Percentiles rank a stretch among this genome's conserved stretches.
These are phyloP conservation scores for Fallopia convolvulus DNA, from an alignment of 148 eudicot species.

Conservation along the genomic window DNA sequence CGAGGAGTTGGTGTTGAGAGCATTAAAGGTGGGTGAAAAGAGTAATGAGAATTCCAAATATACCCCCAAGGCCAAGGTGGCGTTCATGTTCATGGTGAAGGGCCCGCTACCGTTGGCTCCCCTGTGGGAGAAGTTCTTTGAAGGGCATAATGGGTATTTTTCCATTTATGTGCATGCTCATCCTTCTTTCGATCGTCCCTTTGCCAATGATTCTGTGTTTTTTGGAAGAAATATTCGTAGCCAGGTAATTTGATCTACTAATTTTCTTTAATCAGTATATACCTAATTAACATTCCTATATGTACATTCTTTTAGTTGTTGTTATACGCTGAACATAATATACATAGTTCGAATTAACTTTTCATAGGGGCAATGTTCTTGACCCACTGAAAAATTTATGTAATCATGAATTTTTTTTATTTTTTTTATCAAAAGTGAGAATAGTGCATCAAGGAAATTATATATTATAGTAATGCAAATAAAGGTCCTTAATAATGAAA, in stretches of 20 bases:
- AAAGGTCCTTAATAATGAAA: no score
- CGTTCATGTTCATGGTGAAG: constrained; percentile 70
- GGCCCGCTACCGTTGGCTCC: constrained; percentile 56
- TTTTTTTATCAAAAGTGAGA: no score
- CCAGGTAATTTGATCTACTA: constrained; percentile 33
- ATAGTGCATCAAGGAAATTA: no score
- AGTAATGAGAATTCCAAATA: background rate
- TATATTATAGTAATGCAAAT: no score
- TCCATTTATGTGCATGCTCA: constrained; percentile 59
- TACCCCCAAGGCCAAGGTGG: constrained; percentile 54
- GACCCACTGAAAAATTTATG: no score
- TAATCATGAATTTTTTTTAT: no score
- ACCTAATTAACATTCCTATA: no score
- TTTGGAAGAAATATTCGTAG: constrained; percentile 52
- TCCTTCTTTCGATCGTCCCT: constrained; percentile 34
- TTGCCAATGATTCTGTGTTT: constrained; percentile 37
- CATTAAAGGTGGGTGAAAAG: constrained; percentile 31
- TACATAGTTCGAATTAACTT: no score
- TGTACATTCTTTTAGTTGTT: no score
- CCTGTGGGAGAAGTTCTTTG: constrained; percentile 64
- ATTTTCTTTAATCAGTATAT: background rate
- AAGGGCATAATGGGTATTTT: constrained; percentile 46
- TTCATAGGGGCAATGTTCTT: no score
- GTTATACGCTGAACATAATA: no score
- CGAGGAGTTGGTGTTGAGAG: constrained; percentile 48